These are phyloP conservation scores for Papiliotrema flavescens DNA, from an alignment of 1,284 basidiomycete genomes.

Conservation along the genomic window DNA sequence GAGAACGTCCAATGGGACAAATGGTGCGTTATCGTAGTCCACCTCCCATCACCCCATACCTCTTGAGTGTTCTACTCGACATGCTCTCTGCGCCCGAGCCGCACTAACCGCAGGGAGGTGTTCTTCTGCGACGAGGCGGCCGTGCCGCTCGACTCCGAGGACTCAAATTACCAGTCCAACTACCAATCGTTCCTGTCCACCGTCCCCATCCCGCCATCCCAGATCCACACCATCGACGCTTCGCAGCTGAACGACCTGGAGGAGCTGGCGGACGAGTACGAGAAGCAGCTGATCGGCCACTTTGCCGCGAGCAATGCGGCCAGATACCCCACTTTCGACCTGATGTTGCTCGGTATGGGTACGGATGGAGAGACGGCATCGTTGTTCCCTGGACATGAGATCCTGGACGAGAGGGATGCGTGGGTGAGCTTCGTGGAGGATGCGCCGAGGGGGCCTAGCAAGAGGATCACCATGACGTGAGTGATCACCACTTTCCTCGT, in stretches of 20 bases:
- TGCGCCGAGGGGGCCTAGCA: slow-evolving; percentile 88
- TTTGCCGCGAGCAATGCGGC: slow-evolving; percentile 88
- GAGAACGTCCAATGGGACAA: slow-evolving; percentile 88
- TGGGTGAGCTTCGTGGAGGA: slow-evolving; percentile 95
- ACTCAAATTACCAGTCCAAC: slow-evolving; percentile 89
- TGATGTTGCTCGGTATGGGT: slow-evolving; percentile 90
- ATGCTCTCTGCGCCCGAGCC: no score
- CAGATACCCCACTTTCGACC: slow-evolving; percentile 90
- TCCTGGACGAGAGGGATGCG: slow-evolving; percentile 77
- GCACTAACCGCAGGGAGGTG: slow-evolving; percentile 69
- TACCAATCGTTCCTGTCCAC: slow-evolving; percentile 75
- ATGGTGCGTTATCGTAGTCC: slow-evolving; percentile 56
- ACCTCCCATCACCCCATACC: no score
- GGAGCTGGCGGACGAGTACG: slow-evolving; percentile 87
- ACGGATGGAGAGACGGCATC: slow-evolving; percentile 96
- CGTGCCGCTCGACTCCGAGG: slow-evolving; percentile 86
- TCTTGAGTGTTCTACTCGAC: no score
- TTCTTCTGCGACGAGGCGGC: slow-evolving; percentile 97
- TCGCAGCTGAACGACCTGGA: slow-evolving; percentile 65
- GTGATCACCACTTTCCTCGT: slow-evolving; percentile 6
- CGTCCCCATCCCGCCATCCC: slow-evolving; percentile 65
- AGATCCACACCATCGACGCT: slow-evolving; percentile 88
- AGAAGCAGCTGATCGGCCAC: slow-evolving; percentile 83
- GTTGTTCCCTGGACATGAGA: slow-evolving; percentile 88
- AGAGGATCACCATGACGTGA: slow-evolving; percentile 81